Conservation (phyloP, 2,329 filamentous ascomycete genomes). For the Cladosporium colombiae region DNA sequence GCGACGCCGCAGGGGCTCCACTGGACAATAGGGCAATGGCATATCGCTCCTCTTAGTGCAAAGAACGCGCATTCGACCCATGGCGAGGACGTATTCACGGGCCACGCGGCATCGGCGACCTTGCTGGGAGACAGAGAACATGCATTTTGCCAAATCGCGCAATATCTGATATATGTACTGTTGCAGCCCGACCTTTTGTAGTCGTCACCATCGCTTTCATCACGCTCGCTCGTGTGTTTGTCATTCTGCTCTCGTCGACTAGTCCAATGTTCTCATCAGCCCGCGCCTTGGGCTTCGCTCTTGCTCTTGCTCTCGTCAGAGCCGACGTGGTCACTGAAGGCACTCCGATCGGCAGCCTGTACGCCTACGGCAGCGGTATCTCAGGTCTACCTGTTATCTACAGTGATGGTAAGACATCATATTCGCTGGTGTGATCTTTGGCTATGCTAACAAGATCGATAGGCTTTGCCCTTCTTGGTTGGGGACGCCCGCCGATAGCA, state of each 20-base stretch:
- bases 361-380: conserved; percentile 25
- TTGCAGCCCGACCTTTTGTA: not conserved
- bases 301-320: conserved; percentile 14
- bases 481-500: conserved; percentile 20
- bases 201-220: not conserved
- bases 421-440: not conserved
- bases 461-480: conserved; percentile 25
- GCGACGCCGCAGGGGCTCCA: not conserved
- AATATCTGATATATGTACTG: not conserved
- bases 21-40: not conserved
- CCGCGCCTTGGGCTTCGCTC: conserved; percentile 2
- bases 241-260: not conserved
- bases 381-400: conserved; percentile 27
- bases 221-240: not conserved
- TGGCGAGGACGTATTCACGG: not conserved
- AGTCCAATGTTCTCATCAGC: not conserved
- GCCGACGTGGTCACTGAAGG: conserved; percentile 8
- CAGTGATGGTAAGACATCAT: conserved; percentile 21
- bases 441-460: conserved; percentile 4
- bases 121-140: not conserved
- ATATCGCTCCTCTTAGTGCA: not conserved
- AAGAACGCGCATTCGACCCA: not conserved
- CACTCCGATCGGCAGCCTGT: conserved; percentile 13
- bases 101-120: not conserved
- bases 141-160: not conserved